These are phyloP conservation scores for Wickerhamomyces queroliae DNA, from an alignment of 805 yeast genomes.

Conservation along the genomic window DNA sequence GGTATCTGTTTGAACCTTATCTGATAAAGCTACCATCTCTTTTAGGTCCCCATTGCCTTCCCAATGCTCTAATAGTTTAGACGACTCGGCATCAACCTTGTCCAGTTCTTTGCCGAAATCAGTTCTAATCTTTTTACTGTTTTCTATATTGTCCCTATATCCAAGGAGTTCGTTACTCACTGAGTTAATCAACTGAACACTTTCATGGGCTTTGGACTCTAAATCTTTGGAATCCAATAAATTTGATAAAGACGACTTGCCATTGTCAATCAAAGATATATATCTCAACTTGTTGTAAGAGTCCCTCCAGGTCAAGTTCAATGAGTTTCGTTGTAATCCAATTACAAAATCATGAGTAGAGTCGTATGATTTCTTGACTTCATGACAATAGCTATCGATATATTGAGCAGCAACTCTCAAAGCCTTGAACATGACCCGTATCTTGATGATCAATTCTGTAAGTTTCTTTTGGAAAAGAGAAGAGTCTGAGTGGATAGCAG, in stretches of 20 bases:
- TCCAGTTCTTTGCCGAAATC: conserved; percentile 39
- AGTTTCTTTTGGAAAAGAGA: conserved; percentile 26
- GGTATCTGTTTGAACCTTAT: conserved; percentile 19
- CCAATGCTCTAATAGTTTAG: conserved; percentile 17
- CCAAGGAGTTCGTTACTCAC: conserved; percentile 17
- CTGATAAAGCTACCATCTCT: conserved; percentile 13
- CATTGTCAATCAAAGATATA: conserved; percentile 6
- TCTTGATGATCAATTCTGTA: conserved; percentile 26
- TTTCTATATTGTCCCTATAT: conserved; percentile 29
- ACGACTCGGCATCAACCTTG: conserved; percentile 33
- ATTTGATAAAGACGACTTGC: conserved; percentile 5
- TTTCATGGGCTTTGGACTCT: conserved; percentile 20
- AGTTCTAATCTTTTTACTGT: conserved; percentile 27
- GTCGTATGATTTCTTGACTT: conserved; percentile 41
- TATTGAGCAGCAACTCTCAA: conserved; percentile 44
- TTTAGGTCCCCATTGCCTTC: conserved; percentile 13
- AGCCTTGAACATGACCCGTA: conserved; percentile 38
- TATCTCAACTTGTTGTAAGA: conserved; percentile 6
- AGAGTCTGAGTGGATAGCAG: conserved; percentile 38
- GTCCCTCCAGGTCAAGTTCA: conserved; percentile 21
- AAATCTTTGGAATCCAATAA: conserved; percentile 19
- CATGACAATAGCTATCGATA: conserved; percentile 40
- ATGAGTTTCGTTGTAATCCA: conserved; percentile 35
- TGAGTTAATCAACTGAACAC: conserved; percentile 13
- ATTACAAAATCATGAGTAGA: conserved; percentile 31